Base-by-base conservation (phyloP, 495 filamentous ascomycete species). In the Lasiosphaeria hispida region DNA sequence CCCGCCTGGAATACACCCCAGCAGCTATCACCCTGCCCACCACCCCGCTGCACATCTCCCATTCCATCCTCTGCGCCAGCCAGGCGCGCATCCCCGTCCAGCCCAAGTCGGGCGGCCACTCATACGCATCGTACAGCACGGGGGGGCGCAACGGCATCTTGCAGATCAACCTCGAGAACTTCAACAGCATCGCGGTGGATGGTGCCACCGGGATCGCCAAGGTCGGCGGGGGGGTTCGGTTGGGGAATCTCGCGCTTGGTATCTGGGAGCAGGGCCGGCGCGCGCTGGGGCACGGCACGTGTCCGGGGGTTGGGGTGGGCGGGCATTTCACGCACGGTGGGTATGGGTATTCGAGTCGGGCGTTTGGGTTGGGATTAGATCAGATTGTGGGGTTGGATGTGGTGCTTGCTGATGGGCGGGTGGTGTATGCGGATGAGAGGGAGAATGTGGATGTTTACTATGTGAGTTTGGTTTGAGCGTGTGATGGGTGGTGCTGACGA, bases 251-350 rank as follows among this genome's bases (percentile, higher is more conserved):
- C 2, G 82, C 84, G 3, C 37, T 61, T 5, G 69, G 59, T 2
- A 66, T 90, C 8, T 82, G 77, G 52, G 61, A 75, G 39, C 73
- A 79, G 41, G 82, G 78, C 6, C 62, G 74, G 14, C 72, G 82
- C 6, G 86, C 83, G 19, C 72, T 90, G n/a, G 70, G 85, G 0
- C 88, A 87, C 59, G 86, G 85, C 1, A 81, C 79, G 15, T 86
- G 81, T 53, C 75, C 82, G 52, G 38, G 13, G n/a, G 81, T 89
- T 33, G 87, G 88, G 3, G 73, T 86, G 15, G 85, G 82, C 4
- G 88, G 88, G 0, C 88, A 91, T 62, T 75, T 80, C 43, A 83
- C 83, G 0, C 85, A 90, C 52, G 88, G 88, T 11, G 88, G 88
- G 6, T 83, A 79, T 41, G 88, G 88, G 0, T 75, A 80, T 23